Conservation (phyloP, 495 filamentous ascomycete species). For the Xeromyces bisporus region DNA sequence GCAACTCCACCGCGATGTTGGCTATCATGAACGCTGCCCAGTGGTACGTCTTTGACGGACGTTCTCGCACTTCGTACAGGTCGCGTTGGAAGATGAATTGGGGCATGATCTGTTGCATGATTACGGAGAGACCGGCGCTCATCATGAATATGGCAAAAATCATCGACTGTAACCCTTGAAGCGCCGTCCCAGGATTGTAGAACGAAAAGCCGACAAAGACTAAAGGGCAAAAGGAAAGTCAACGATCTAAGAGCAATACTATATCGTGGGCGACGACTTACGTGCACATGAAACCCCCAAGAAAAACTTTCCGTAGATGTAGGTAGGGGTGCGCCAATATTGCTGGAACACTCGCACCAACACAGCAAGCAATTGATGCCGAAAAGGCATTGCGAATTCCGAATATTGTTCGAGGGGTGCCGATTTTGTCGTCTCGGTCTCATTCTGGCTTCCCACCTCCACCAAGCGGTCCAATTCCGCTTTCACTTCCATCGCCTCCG, state of each 20-base stretch:
- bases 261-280: neutral
- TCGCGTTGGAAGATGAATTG: conserved; percentile 48
- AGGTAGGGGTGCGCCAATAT: conserved; percentile 36
- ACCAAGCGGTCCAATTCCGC: conserved; percentile 49
- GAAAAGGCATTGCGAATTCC: conserved; percentile 37
- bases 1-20: conserved; percentile 56
- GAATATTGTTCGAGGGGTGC: conserved; percentile 6
- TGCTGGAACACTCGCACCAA: conserved; percentile 27
- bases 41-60: conserved; percentile 50
- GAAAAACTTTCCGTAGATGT: conserved; percentile 32
- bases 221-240: too few species aligned
- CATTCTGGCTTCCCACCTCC: conserved; percentile 18
- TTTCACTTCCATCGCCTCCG: conserved; percentile 46
- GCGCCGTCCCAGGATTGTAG: conserved; percentile 45
- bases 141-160: conserved; percentile 73
- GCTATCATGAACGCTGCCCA: conserved; percentile 56
- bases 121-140: conserved; percentile 51
- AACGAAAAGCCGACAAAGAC: conserved; percentile 84
- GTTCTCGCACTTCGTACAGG: conserved; percentile 54
- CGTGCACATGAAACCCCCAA: conserved; percentile 28
- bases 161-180: conserved; percentile 67
- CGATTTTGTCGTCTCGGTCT: conserved; percentile 5
- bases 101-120: conserved; percentile 52
- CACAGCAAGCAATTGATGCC: conserved; percentile 29
- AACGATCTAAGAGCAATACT: too few species aligned